A percentile compares a stretch with the other conserved stretches of the same genome.
These are phyloP conservation scores for Actinomortierella wolfii DNA, from an alignment of 371 early-diverging fungal species.

Conservation along the genomic window DNA sequence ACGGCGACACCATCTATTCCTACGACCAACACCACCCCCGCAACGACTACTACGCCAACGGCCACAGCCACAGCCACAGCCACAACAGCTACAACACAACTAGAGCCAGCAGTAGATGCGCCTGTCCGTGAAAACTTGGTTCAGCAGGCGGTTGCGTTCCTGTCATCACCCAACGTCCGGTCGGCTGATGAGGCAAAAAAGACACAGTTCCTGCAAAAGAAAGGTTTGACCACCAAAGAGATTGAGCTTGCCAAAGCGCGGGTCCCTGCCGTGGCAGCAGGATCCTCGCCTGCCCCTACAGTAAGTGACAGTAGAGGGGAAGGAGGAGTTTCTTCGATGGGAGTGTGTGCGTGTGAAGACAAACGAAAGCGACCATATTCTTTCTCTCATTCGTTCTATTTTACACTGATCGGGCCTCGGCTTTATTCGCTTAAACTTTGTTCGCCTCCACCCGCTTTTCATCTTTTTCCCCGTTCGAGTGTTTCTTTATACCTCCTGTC, in stretches of 20 bases:
- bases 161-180: constrained; percentile 61
- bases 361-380: too few species aligned
- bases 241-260: constrained; percentile 61
- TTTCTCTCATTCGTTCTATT: too few species aligned
- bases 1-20: not conserved
- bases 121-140: constrained; percentile 60
- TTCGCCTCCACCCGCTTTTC: too few species aligned
- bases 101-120: constrained; percentile 1
- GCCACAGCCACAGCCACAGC: not conserved
- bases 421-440: too few species aligned
- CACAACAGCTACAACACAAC: constrained; percentile 2
- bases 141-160: constrained; percentile 60
- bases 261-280: constrained; percentile 9
- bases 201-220: constrained; percentile 63
- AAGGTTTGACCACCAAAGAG: constrained; percentile 61
- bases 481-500: not conserved
- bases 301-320: not conserved
- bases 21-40: not conserved
- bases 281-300: not conserved
- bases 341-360: too few species aligned
- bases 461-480: too few species aligned
- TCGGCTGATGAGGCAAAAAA: constrained; percentile 63
- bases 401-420: too few species aligned
- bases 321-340: too few species aligned
- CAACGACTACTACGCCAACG: not conserved